These are phyloP conservation scores for Amanita muscaria DNA, from an alignment of 768 basidiomycete genomes.

Conservation along the genomic window DNA sequence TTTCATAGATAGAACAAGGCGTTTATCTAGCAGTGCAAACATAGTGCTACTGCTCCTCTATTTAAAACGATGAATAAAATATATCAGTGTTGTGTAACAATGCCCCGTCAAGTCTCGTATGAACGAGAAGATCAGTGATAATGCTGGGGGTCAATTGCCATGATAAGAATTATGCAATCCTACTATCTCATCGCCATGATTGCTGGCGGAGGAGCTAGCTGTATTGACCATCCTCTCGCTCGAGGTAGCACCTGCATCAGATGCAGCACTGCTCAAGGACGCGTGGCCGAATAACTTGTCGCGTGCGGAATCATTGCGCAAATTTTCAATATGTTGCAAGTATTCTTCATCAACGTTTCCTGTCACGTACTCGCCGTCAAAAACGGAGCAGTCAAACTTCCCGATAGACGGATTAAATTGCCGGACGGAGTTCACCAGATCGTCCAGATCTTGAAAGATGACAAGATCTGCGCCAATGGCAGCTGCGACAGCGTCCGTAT, in stretches of 20 bases:
- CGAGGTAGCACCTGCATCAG: not conserved
- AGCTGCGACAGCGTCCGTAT: conserved; percentile 59
- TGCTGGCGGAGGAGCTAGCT: not conserved
- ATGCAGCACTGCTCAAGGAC: not conserved
- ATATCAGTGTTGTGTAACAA: no score
- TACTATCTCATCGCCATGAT: conserved; percentile 4
- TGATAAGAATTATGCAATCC: conserved; percentile 8
- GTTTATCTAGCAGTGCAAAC: no score
- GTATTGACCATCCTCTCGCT: not conserved
- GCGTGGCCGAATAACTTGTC: conserved; percentile 27
- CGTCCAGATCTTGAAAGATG: conserved; percentile 88
- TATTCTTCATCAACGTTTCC: conserved; percentile 85
- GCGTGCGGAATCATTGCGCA: conserved; percentile 80
- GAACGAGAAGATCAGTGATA: no score
- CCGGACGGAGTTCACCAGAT: conserved; percentile 79
- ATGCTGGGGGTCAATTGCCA: not conserved
- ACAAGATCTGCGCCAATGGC: conserved; percentile 92
- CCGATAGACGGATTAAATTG: conserved; percentile 73
- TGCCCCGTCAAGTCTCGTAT: no score
- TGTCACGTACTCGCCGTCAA: conserved; percentile 94
- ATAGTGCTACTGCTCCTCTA: no score
- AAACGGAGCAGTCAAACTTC: conserved; percentile 93
- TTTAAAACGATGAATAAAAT: no score
- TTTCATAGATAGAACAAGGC: no score
- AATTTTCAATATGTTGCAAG: conserved; percentile 59